phyloP scores from a whole-genome alignment of 2,329 filamentous ascomycete species.

The Cucurbitaria berberidis region DNA sequence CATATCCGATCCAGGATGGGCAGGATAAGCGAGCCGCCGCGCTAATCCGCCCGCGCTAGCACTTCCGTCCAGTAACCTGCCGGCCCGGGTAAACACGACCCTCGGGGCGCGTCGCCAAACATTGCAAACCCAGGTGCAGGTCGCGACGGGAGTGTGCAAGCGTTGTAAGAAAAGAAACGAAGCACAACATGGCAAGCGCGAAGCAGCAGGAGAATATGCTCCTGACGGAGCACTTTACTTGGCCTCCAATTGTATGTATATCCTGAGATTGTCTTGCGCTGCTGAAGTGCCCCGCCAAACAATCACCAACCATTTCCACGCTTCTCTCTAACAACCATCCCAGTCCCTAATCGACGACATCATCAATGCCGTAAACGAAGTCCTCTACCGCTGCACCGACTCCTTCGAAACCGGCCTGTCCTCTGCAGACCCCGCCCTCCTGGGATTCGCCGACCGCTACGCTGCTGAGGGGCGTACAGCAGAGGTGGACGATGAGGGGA shows the following conservation, averaged over 20 bases:
- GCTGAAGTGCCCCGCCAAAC: conserved; percentile 7
- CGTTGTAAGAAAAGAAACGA: not conserved
- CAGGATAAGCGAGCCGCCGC: conserved; percentile 3
- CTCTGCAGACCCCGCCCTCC: conserved; percentile 71
- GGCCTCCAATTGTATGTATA: conserved; percentile 80
- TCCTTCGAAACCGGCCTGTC: conserved; percentile 85
- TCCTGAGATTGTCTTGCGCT: not conserved
- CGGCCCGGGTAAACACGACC: conserved; percentile 27
- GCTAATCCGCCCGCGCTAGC: conserved; percentile 2
- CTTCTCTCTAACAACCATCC: not conserved
- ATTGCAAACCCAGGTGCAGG: conserved; percentile 10
- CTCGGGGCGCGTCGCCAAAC: conserved; percentile 31
- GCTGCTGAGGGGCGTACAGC: conserved; percentile 55
- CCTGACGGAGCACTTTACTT: conserved; percentile 93
- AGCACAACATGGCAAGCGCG: conserved; percentile 51
- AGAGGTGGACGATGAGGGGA: conserved; percentile 50
- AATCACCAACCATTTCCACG: not conserved
- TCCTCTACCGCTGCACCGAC: conserved; percentile 87
- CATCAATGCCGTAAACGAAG: conserved; percentile 93
- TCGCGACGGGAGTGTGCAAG: conserved; percentile 14
- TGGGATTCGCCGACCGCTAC: conserved; percentile 73
- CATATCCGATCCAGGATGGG: not conserved
- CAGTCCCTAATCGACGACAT: conserved; percentile 96
- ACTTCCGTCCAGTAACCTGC: conserved; percentile 16
- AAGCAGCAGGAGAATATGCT: conserved; percentile 63